Evolutionary conservation across 2,329 filamentous ascomycete species (phyloP), one percentile per base, ranked within the genome.

Genomic region (Proliferodiscus dingleyae): DNA sequence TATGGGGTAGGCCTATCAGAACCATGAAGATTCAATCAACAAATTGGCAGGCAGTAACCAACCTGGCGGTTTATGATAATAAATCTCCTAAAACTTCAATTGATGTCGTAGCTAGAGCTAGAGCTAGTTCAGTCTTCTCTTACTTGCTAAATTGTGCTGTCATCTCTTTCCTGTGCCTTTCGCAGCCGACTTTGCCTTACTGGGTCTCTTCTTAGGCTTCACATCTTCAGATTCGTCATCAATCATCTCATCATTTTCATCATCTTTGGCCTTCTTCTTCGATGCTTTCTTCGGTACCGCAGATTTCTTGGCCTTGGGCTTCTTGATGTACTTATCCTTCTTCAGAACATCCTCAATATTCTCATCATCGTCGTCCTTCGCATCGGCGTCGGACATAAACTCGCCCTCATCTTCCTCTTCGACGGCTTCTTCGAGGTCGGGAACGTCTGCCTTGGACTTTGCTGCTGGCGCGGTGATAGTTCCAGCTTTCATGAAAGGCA

Each of bases 261-360:
- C 43, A n/a, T 53, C 53, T 5, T 50, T 43, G 15, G 49, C 53
- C 44, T 56, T 56, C 46, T 69, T 70, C 54, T 68, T 67, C 30
- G 61, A 57, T 1, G 71, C 71, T 63, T 80, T 78, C 61, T 80
- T 80, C 4, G 67, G 63, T 40, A 55, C 69, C 23, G 71, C 61
- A 11, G 68, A 66, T 47, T 72, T 74, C 66, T 83, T 89, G 53
- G 79, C 81, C 74, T 95, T 96, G 10, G 91, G 88, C 62, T 85
- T 78, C 66, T 93, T 95, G 64, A 97, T 90, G 61, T 95, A 96
- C 67, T 96, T 97, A 68, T 98, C 93, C 63, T 91, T 95, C 61
- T 85, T 89, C 41, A 97, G 66, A 63, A 95, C 89, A n/a, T 82
- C 70, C 43, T 89, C 86, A 10, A 88, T 84, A 0, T 87, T 84